Evolutionary conservation across 345 rosid species (phyloP).

Genomic region (Melaleuca alternifolia): DNA sequence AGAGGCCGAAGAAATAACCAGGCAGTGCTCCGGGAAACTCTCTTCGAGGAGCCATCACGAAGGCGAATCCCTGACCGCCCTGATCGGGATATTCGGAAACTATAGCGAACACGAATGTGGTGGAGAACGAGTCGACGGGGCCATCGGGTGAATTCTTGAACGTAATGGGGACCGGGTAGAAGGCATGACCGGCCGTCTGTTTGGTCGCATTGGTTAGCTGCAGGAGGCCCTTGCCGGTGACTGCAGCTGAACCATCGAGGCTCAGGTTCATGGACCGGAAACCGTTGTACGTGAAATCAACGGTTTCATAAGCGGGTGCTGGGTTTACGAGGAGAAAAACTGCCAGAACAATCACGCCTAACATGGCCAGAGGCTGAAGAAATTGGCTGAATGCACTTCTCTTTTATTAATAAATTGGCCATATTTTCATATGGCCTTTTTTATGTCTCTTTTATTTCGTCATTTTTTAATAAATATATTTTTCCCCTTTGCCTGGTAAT

Average conservation of each 20-base stretch:
- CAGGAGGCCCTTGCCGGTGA: constrained; percentile 28
- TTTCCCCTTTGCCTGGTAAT: background rate
- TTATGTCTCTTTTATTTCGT: no score
- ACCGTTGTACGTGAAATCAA: background rate
- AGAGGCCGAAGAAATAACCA: constrained; percentile 34
- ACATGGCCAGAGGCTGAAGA: no score
- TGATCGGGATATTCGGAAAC: constrained; percentile 6
- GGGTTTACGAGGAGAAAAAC: background rate
- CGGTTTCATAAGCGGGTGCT: background rate
- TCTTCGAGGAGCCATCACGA: constrained; percentile 40
- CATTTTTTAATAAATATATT: background rate
- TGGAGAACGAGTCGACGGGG: constrained; percentile 24
- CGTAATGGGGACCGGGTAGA: constrained; percentile 12
- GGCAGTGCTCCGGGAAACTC: constrained; percentile 23
- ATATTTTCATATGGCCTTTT: background rate
- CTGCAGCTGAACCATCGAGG: constrained; percentile 20
- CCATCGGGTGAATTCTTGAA: constrained; percentile 27
- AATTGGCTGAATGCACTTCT: no score
- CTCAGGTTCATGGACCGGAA: constrained; percentile 1
- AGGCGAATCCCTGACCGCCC: constrained; percentile 46
- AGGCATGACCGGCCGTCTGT: constrained; percentile 31
- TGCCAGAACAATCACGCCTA: background rate
- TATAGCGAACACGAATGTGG: constrained; percentile 53
- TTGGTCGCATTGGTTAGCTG: constrained; percentile 31
- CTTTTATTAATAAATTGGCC: no score